Conservation (phyloP, 805 yeast species). For the Saccharomycopsis sp. region DNA sequence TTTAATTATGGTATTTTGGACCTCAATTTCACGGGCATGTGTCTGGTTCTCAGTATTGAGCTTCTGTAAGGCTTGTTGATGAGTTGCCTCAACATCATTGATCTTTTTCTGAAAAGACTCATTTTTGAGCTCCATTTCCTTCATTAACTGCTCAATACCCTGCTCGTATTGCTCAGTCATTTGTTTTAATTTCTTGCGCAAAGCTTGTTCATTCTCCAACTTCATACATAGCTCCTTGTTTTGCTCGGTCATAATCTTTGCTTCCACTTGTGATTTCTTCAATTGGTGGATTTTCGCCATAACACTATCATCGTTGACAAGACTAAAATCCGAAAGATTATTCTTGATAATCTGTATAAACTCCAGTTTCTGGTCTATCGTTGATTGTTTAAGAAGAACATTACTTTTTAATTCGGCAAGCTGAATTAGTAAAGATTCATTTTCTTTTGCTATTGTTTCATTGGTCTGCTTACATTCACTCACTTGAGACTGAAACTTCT, state of each 20-base stretch:
- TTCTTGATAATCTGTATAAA: neutral
- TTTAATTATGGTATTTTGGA: neutral
- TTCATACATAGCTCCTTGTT: neutral
- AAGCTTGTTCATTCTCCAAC: neutral
- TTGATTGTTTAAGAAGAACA: neutral
- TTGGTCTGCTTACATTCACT: neutral
- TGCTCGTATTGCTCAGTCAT: neutral
- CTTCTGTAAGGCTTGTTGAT: neutral
- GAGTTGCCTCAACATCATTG: neutral
- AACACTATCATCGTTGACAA: neutral
- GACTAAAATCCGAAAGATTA: neutral
- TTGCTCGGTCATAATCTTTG: neutral
- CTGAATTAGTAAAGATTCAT: neutral
- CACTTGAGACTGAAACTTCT: neutral
- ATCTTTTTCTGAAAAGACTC: neutral
- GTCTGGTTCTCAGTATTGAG: neutral
- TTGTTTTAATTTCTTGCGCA: neutral
- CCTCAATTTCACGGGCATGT: neutral
- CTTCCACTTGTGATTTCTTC: neutral
- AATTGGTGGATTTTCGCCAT: neutral
- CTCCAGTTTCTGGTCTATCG: neutral
- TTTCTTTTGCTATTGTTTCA: neutral
- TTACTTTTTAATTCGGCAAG: neutral
- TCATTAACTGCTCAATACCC: neutral
- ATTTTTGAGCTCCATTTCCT: neutral